Conservation (phyloP, 768 basidiomycete genomes). For the Suillus subaureus region DNA sequence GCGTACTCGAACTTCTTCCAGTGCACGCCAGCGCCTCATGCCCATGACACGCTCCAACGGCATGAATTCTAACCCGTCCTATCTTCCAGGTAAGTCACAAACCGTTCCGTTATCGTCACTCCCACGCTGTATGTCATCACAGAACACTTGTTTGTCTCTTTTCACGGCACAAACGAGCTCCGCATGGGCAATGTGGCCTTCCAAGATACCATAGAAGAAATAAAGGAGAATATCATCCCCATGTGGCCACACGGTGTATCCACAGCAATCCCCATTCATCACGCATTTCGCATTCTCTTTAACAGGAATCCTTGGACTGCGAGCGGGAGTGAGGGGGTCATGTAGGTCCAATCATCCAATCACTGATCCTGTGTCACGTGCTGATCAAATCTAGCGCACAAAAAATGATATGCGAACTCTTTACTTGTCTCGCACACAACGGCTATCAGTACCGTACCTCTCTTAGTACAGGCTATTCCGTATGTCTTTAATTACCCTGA, state of each 20-base stretch:
- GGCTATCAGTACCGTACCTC: conserved; percentile 72
- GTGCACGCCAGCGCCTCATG: conserved; percentile 31
- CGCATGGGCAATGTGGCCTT: conserved; percentile 46
- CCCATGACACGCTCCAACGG: conserved; percentile 34
- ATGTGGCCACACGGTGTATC: conserved; percentile 70
- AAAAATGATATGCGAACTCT: conserved; percentile 61
- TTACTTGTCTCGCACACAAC: conserved; percentile 57
- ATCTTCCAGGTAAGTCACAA: conserved; percentile 29
- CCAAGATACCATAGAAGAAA: conserved; percentile 59
- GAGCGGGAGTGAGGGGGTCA: conserved; percentile 51
- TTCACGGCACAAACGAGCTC: conserved; percentile 66
- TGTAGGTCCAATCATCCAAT: conserved; percentile 40
- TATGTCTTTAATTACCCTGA: conserved; percentile 31
- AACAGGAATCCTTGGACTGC: conserved; percentile 69
- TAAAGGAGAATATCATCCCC: conserved; percentile 56
- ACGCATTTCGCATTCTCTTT: conserved; percentile 65
- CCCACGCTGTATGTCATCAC: conserved; percentile 7
- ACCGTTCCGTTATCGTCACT: conserved; percentile 11
- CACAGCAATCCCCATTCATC: conserved; percentile 26
- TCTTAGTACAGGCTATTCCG: conserved; percentile 57
- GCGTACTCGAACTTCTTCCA: conserved; percentile 47
- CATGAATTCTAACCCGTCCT: conserved; percentile 39
- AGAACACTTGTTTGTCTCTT: conserved; percentile 78
- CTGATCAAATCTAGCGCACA: conserved; percentile 47
- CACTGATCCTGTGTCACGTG: neutral